Evolutionary conservation across 1,284 basidiomycete genomes (phyloP), one percentile per base, ranked within the genome.

Genomic region (Ustilago loliicola): DNA sequence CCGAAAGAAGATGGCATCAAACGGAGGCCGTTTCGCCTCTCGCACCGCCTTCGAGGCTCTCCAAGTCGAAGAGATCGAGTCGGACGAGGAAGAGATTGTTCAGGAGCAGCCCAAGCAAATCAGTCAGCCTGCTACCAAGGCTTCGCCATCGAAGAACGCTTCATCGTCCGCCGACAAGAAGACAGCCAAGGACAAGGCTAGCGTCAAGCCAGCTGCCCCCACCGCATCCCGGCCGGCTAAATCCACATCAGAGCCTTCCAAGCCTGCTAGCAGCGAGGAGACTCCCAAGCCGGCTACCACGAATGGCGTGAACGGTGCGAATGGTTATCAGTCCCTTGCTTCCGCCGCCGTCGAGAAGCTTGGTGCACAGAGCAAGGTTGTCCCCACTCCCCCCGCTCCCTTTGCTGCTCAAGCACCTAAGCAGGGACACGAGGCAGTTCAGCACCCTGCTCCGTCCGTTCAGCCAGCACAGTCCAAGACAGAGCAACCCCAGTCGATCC

Each of bases 1-100:
- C 29, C 17, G 21, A n/a, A 55, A 25, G 32, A 55, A 29, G 9
- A 72, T 72, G 69, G 69, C 69, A 59, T 61, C 63, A 48, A 77
- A 66, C 66, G 70, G 75, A 62, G 60, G 75, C 36, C 64, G 77
- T 32, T 79, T 75, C 59, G 72, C 78, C 57, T 77, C 78, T 51
- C 67, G 68, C 21, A 77, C 71, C 60, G 75, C 75, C 55, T 80
- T 80, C 54, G 78, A 80, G 40, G 74, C 74, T 2, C 70, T 80
- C 3, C 66, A 70, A 53, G 75, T 80, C 48, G 78, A 80, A 58
- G 78, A 76, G 21, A 61, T 70, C 55, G 78, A 78, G 52, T 71
- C 71, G 27, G 74, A 80, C 61, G 74, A 77, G 19, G 75, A 77
- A 58, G 63, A 63, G 48, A 19, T 64, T 19, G 61, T 64, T 52